A percentile compares a stretch with the other conserved stretches of the same genome.
phyloP scores from a whole-genome alignment of 306 rosid species.

The Cucumis sativus region DNA sequence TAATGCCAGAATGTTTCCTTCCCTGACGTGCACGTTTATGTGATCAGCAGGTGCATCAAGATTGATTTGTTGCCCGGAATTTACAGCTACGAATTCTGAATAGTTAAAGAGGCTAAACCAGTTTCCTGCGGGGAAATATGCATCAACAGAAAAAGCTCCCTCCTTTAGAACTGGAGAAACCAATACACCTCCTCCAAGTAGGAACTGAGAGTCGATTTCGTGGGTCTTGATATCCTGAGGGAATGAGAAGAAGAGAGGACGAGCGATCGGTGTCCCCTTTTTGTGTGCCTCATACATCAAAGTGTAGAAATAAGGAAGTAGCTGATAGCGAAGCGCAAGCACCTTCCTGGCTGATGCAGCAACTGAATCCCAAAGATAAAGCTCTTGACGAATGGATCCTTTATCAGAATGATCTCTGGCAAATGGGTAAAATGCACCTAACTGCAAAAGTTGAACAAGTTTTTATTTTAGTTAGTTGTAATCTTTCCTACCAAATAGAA shows the following conservation, averaged over 20 bases:
- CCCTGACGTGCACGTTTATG: conserved; percentile 59
- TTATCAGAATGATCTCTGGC: conserved; percentile 66
- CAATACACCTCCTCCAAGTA: conserved; percentile 57
- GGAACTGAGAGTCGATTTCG: conserved; percentile 57
- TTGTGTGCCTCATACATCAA: conserved; percentile 60
- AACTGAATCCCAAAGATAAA: conserved; percentile 78
- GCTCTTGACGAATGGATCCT: conserved; percentile 47
- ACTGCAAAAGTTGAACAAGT: conserved; percentile 22
- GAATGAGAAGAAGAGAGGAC: conserved; percentile 90
- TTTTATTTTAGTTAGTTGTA: background rate
- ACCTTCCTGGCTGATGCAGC: conserved; percentile 73
- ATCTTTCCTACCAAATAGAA: background rate
- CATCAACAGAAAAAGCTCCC: conserved; percentile 44
- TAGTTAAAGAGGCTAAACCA: conserved; percentile 82
- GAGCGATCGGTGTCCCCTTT: conserved; percentile 65
- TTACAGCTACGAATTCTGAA: conserved; percentile 35
- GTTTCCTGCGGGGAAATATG: conserved; percentile 72
- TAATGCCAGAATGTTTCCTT: conserved; percentile 60
- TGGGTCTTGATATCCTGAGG: conserved; percentile 58
- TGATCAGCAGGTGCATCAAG: conserved; percentile 63
- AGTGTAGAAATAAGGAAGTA: conserved; percentile 81
- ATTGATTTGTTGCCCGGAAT: conserved; percentile 35
- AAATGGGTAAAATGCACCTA: conserved; percentile 90
- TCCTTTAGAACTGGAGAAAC: conserved; percentile 61
- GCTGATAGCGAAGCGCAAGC: conserved; percentile 63